Percentiles rank a stretch among this genome's conserved stretches.
Evolutionary conservation across 306 rosid genomes (phyloP).

Genomic region (barrel medic (Medicago truncatula)): DNA sequence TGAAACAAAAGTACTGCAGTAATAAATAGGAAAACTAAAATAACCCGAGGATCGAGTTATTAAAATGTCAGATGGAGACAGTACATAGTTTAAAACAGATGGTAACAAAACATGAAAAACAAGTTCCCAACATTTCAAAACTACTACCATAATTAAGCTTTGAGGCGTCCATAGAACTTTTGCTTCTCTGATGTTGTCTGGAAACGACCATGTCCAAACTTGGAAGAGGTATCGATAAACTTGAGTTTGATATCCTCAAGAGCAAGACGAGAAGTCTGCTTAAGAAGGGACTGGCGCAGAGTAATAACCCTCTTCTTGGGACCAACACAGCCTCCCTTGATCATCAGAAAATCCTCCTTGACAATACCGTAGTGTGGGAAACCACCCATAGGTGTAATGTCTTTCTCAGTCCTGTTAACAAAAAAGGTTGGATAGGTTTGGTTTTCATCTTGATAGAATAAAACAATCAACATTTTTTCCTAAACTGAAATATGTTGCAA

Average conservation of each 20-base stretch:
- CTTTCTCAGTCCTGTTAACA: conserved; percentile 82
- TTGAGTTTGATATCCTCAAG: conserved; percentile 82
- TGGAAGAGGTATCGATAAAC: conserved; percentile 86
- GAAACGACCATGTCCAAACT: conserved; percentile 91
- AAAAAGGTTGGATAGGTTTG: neutral
- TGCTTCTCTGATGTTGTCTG: conserved; percentile 87
- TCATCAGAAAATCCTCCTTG: conserved; percentile 73
- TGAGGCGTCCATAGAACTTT: conserved; percentile 82
- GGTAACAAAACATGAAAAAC: neutral
- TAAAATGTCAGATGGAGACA: conserved; percentile 4
- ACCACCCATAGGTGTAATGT: conserved; percentile 88
- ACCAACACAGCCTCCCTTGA: conserved; percentile 83
- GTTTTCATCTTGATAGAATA: too few relatives aligned
- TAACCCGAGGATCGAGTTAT: neutral
- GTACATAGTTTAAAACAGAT: neutral
- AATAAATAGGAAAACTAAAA: neutral
- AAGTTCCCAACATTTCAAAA: neutral
- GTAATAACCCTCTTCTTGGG: conserved; percentile 88
- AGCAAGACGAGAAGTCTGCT: conserved; percentile 82
- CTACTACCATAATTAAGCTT: conserved; percentile 49
- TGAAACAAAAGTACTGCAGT: conserved; percentile 4
- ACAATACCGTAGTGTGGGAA: conserved; percentile 91
- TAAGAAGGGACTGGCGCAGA: conserved; percentile 81
- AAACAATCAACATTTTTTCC: too few relatives aligned
- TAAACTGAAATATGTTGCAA: too few relatives aligned